Evolutionary conservation across 2,329 filamentous ascomycete genomes (phyloP).

Genomic region (Aspergillus sojae): DNA sequence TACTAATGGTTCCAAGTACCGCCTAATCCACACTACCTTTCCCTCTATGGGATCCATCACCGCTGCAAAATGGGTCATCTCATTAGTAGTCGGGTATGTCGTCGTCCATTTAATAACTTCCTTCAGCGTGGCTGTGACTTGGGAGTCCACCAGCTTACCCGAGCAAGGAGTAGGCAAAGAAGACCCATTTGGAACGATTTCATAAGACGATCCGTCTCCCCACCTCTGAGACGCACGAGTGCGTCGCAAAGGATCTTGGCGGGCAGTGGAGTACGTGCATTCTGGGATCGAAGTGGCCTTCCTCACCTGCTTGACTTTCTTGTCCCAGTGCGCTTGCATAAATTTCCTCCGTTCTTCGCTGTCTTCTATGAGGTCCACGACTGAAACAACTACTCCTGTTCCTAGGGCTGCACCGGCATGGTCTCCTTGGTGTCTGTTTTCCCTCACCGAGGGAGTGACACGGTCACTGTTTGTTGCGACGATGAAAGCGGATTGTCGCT

Average conservation of each 20-base stretch:
- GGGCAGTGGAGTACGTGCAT: neutral
- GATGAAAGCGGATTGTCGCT: constrained; percentile 55
- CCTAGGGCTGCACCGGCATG: constrained; percentile 22
- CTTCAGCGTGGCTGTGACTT: constrained; percentile 29
- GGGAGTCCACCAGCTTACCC: neutral
- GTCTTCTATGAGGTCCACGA: constrained; percentile 35
- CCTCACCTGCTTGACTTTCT: constrained; percentile 24
- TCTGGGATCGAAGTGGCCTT: constrained; percentile 5
- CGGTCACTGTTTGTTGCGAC: constrained; percentile 61
- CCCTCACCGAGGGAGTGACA: constrained; percentile 18
- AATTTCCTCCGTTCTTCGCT: constrained; percentile 38
- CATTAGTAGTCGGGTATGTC: constrained; percentile 58
- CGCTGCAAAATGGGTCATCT: constrained; percentile 60
- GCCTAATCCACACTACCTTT: constrained; percentile 49
- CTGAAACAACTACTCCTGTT: constrained; percentile 17
- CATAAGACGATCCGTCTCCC: constrained; percentile 1
- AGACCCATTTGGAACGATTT: neutral
- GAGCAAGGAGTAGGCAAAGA: neutral
- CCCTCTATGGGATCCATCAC: constrained; percentile 59
- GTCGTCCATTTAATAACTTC: constrained; percentile 54
- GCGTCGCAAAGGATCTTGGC: constrained; percentile 17
- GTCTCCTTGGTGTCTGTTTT: constrained; percentile 18
- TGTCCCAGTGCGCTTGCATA: constrained; percentile 44
- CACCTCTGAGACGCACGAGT: constrained; percentile 21
- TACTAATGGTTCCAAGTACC: constrained; percentile 22